Conservation (phyloP, 257 asterid genomes). For the Vinca minor region DNA sequence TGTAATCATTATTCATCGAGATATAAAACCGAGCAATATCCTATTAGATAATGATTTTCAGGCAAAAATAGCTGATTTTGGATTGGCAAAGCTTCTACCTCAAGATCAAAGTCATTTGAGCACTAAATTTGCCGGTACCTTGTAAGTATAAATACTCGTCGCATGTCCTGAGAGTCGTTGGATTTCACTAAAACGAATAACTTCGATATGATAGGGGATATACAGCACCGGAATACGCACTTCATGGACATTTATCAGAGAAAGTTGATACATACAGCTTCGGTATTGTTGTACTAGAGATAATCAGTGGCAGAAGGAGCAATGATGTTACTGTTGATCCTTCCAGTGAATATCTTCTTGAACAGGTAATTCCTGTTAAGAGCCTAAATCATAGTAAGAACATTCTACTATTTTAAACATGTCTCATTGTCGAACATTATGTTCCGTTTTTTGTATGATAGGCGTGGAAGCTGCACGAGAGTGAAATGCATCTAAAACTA, state of each 20-base stretch:
- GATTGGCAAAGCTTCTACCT: conserved; percentile 9
- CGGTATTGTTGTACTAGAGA: conserved; percentile 64
- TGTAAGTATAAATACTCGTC: too few relatives aligned
- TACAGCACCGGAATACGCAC: conserved; percentile 80
- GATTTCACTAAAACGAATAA: background rate
- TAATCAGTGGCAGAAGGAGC: conserved; percentile 60
- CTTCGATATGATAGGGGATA: conserved; percentile 51
- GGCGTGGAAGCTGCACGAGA: conserved; percentile 77
- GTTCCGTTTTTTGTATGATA: conserved; percentile 3
- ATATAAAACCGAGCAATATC: conserved; percentile 14
- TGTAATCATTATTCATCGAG: conserved; percentile 14
- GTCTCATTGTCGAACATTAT: background rate
- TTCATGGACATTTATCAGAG: conserved; percentile 77
- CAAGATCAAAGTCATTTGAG: conserved; percentile 1
- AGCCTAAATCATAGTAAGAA: too few relatives aligned
- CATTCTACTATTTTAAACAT: background rate
- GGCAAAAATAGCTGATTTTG: conserved; percentile 7
- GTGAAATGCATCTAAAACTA: conserved; percentile 35
- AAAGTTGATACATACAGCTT: conserved; percentile 77
- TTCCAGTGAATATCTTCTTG: conserved; percentile 54
- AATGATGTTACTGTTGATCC: conserved; percentile 40
- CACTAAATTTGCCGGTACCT: conserved; percentile 8
- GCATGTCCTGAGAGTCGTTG: background rate
- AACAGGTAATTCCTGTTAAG: conserved; percentile 31
- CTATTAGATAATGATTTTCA: conserved; percentile 4